phyloP scores from a whole-genome alignment of 2,329 filamentous ascomycete species.

The Ophiosphaerella narmari region DNA sequence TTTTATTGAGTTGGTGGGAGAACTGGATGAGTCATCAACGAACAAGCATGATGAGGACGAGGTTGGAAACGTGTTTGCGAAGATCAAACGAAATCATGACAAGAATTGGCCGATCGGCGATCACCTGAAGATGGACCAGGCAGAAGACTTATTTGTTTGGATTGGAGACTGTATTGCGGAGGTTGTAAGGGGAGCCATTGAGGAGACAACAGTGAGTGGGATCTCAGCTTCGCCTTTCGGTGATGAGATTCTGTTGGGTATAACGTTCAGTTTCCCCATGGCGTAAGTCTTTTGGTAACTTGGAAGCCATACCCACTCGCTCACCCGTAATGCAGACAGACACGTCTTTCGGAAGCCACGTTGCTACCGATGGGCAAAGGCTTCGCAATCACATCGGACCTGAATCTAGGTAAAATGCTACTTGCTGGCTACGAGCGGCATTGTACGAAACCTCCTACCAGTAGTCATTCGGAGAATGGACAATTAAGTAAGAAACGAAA shows the following conservation, averaged over 20 bases:
- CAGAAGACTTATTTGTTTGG: conserved; percentile 78
- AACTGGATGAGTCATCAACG: conserved; percentile 39
- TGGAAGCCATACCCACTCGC: background rate
- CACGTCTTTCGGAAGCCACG: conserved; percentile 64
- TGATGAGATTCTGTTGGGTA: conserved; percentile 64
- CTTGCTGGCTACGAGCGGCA: conserved; percentile 63
- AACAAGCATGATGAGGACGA: conserved; percentile 15
- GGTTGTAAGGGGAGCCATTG: conserved; percentile 66
- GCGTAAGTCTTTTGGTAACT: conserved; percentile 37
- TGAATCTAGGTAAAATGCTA: conserved; percentile 65
- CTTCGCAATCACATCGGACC: conserved; percentile 64
- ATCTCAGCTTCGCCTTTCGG: conserved; percentile 36
- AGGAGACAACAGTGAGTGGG: conserved; percentile 29
- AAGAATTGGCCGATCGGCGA: conserved; percentile 76
- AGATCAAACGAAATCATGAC: conserved; percentile 66
- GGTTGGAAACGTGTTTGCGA: conserved; percentile 30
- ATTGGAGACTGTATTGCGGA: conserved; percentile 77
- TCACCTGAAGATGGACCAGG: conserved; percentile 73
- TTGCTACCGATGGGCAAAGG: conserved; percentile 74
- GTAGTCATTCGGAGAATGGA: conserved; percentile 13
- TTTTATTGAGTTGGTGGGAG: conserved; percentile 64
- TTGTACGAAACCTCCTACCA: conserved; percentile 48
- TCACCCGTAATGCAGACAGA: conserved; percentile 51
- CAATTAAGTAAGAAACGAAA: conserved; percentile 34
- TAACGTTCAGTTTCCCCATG: conserved; percentile 75